Conservation (phyloP, 2,329 filamentous ascomycete genomes). For the Claviceps maximensis region DNA sequence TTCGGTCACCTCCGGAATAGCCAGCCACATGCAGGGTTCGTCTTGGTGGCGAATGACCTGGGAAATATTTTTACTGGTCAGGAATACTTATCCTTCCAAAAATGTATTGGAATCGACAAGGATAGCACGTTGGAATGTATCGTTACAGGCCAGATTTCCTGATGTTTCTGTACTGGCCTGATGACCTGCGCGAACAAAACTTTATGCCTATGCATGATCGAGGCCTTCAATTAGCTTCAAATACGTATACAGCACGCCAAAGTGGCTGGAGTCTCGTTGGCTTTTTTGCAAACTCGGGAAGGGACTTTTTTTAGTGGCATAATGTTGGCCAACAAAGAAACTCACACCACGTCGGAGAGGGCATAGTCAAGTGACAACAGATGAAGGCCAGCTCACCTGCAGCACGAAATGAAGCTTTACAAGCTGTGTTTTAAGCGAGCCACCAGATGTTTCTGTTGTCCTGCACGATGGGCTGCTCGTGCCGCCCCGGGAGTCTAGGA, state of each 20-base stretch:
- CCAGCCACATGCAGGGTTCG: background rate
- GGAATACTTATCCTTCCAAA: background rate
- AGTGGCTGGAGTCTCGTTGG: background rate
- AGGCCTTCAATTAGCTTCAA: background rate
- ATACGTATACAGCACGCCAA: background rate
- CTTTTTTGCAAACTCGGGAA: background rate
- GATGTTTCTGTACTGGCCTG: background rate
- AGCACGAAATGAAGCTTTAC: background rate
- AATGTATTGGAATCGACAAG: background rate
- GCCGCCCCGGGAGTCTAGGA: background rate
- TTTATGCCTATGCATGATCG: background rate
- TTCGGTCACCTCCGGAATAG: background rate
- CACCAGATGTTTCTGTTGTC: background rate
- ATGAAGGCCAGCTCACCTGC: background rate
- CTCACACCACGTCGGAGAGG: background rate
- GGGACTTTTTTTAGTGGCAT: background rate
- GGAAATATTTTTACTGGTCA: background rate
- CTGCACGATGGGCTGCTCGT: background rate
- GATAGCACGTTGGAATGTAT: background rate
- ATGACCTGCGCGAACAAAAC: background rate
- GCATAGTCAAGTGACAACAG: background rate
- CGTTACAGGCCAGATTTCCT: background rate
- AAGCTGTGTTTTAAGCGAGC: background rate
- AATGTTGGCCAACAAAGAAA: background rate
- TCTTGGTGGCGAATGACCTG: background rate